Evolutionary conservation across 257 asterid species (phyloP), one percentile per base, ranked within the genome.

Genomic region (Nicotiana otophora): DNA sequence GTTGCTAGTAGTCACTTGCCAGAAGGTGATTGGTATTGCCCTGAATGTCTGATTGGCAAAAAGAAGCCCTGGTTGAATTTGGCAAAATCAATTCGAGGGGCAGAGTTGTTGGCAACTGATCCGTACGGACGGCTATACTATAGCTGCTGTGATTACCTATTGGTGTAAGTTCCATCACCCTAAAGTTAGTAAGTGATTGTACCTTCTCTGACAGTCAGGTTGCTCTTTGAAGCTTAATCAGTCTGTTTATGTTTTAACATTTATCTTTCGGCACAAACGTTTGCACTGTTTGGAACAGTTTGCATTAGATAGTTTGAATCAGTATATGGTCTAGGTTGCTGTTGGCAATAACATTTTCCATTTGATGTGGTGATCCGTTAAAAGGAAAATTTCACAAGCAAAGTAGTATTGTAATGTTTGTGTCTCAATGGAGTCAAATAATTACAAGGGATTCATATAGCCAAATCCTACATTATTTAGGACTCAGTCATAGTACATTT

Each of bases 21-120:
- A 12, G 98, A 93, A 88, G 99, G 99, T 75, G 96, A 93, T 84
- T 96, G 99, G 99, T 94, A 86, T 88, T 96, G 99, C 89, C 98
- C 98, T 72, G 99, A 96, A 81, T 96, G 99, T 86, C 82, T 80
- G 82, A 90, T 96, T 64, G 92, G 87, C 84, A 94, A 86, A 86
- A 92, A 90, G 84, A 90, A 86, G 55, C 93, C 97, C 46, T 87
- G 91, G 92, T 81, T 89, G 90, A 92, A 85, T 88, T 84, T 88
- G 81, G 91, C 88, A 60, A 90, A 85, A 87, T 86, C 95, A 36
- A 88, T 91, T 82, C 92, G 97, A 82, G 98, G 98, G 77, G 94
- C 94, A 42, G 96, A 92, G 76, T 77, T 92, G 31, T 86, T 96
- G 89, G 99, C 97, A 80, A 82, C 81, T 86, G 99, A 96, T 89